A percentile compares a stretch with the other conserved stretches of the same genome.
Evolutionary conservation across 2,329 filamentous ascomycete species (phyloP).

Genomic region (Exophiala xenobiotica): DNA sequence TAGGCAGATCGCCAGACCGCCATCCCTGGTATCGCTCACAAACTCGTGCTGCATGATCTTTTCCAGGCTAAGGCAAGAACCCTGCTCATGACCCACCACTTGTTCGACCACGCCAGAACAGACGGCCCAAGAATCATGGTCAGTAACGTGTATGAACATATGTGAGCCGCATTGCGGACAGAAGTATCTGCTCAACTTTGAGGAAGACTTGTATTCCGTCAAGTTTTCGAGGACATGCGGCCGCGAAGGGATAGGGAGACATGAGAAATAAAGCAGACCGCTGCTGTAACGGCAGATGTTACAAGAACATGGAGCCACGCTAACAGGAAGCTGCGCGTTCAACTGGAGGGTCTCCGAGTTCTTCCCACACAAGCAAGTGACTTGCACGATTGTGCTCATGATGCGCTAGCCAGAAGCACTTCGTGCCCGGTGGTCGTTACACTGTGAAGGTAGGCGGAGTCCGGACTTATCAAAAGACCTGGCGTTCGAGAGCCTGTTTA

Average conservation of each 20-base stretch:
- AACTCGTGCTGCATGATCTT: constrained; percentile 28
- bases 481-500: not conserved
- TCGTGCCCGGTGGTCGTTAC: not conserved
- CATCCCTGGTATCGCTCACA: constrained; percentile 30
- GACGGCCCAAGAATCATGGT: constrained; percentile 30
- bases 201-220: constrained; percentile 46
- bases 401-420: not conserved
- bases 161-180: constrained; percentile 26
- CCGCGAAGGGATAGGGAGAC: constrained; percentile 41
- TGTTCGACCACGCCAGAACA: constrained; percentile 26
- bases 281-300: constrained; percentile 49
- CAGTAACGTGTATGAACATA: constrained; percentile 35
- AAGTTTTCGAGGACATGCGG: constrained; percentile 39
- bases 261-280: constrained; percentile 49
- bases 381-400: constrained; percentile 15
- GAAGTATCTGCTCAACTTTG: constrained; percentile 36
- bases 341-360: constrained; percentile 21
- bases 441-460: not conserved
- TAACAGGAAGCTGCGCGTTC: constrained; percentile 13
- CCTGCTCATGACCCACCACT: constrained; percentile 18
- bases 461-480: not conserved
- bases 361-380: constrained; percentile 28
- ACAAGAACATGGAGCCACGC: constrained; percentile 52
- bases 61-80: constrained; percentile 24
- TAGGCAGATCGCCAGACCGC: constrained; percentile 25